These are phyloP conservation scores for Penicillium sp. DNA, from an alignment of 2,329 filamentous ascomycete species.

Conservation along the genomic window DNA sequence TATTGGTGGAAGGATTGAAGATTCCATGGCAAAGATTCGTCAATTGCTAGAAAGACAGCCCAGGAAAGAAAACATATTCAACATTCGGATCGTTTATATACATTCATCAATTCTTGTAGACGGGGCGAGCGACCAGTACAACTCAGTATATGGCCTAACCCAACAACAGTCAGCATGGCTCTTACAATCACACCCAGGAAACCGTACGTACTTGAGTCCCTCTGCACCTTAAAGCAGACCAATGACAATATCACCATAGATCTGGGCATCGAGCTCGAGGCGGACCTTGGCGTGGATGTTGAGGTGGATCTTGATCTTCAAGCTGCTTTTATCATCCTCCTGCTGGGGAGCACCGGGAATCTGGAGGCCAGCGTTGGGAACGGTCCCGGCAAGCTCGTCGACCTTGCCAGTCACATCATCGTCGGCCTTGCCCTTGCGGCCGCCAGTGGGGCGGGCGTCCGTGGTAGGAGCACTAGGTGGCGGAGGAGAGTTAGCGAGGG, in stretches of 20 bases:
- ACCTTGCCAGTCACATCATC: conserved; percentile 4
- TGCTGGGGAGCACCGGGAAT: conserved; percentile 9
- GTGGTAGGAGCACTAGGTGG: conserved; percentile 9
- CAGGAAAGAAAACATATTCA: not conserved
- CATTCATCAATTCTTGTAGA: conserved; percentile 2
- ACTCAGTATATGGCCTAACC: not conserved
- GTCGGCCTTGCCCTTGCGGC: conserved; percentile 12
- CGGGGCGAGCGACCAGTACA: not conserved
- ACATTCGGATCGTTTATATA: conserved; percentile 10
- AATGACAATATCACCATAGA: conserved; percentile 28
- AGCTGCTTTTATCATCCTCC: conserved; percentile 15
- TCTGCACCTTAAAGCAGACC: conserved; percentile 18
- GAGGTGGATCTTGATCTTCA: conserved; percentile 26
- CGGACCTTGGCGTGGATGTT: conserved; percentile 27
- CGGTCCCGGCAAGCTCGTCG: not conserved
- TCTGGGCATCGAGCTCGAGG: conserved; percentile 26
- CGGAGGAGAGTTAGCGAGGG: conserved; percentile 9
- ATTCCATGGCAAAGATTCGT: not conserved
- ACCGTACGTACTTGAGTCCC: not conserved
- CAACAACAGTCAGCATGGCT: not conserved
- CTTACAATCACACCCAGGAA: not conserved
- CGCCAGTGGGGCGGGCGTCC: conserved; percentile 4
- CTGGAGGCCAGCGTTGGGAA: conserved; percentile 4
- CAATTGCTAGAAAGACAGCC: not conserved
- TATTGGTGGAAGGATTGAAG: not conserved